Base-by-base conservation (phyloP, 805 yeast genomes). In the Saccharomyces eubayanus region DNA sequence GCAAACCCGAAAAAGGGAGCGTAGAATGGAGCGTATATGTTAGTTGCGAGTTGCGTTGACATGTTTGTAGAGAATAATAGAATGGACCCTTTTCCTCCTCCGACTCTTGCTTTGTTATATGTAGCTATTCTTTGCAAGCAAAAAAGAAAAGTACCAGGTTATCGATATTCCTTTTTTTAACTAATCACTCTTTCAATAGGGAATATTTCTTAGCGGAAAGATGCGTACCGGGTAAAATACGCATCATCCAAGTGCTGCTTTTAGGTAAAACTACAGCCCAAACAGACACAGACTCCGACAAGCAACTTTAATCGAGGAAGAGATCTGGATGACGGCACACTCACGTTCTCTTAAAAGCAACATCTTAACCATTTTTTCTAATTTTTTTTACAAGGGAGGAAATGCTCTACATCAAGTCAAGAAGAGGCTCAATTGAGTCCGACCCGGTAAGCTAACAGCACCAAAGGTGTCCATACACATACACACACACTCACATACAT, bases 1-100 rank as follows among this genome's bases (percentile, higher is more conserved):
- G 97, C 97, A 72, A 92, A 90, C 46, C 99, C 99, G 68, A 94
- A 84, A 71, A 94, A 94, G 56, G 99, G 98, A 14, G 99, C 97
- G 72, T 87, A 94, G 30, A 83, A 83, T 49, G 99, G 98, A 31
- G 90, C 79, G 66, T 81, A 86, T 69, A 86, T 92, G 58, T 72
- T 74, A 49, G 45, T 31, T 28, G 36, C 43, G 46, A 28, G 45
- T 30, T 36, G 43, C 43, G 24, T 36, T 36, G 43, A 36, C 43
- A 36, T 36, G 43, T 36, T 36, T 36, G 16, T 21, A 36, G 43
- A 36, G 43, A 31, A 36, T 36, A 36, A 36, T 36, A 36, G 43
- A 36, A 36, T 36, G 43, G 43, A 36, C 43, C 43, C 43, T 36
- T 24, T 36, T 36, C 43, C 43, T 36, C 43, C 43, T 36, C 43